Percentiles rank a stretch among this genome's conserved stretches.
Evolutionary conservation across 768 basidiomycete species (phyloP).

Genomic region (Lactarius sanguifluus): DNA sequence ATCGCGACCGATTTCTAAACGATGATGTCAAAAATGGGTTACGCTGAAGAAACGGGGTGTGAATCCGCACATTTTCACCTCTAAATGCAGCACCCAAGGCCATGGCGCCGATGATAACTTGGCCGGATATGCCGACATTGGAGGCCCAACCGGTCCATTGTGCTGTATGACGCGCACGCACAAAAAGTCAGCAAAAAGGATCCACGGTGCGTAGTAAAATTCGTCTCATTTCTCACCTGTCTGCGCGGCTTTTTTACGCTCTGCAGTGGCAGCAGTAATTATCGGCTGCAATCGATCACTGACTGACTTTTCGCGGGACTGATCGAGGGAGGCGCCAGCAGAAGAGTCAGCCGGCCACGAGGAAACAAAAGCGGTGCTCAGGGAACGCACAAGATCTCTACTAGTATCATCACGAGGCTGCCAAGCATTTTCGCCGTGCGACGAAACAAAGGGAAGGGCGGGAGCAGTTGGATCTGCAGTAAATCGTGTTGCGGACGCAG

Average conservation of each 20-base stretch:
- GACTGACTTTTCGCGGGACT: constrained; percentile 10
- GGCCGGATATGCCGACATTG: constrained; percentile 33
- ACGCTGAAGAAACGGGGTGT: neutral
- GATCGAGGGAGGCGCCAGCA: neutral
- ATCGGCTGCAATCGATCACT: constrained; percentile 6
- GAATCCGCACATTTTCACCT: constrained; percentile 27
- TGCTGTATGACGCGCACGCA: constrained; percentile 16
- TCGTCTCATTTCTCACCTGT: constrained; percentile 4
- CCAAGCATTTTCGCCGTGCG: constrained; percentile 11
- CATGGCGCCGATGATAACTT: constrained; percentile 34
- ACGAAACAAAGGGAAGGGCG: neutral
- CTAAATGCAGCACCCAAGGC: constrained; percentile 32
- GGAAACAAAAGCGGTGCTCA: neutral
- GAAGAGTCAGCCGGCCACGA: neutral
- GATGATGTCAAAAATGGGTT: neutral
- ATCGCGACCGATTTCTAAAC: constrained; percentile 40
- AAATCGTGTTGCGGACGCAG: neutral
- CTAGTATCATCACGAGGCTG: neutral
- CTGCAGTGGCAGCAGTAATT: neutral
- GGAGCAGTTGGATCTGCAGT: neutral
- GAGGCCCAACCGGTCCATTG: constrained; percentile 12
- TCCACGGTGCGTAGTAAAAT: neutral
- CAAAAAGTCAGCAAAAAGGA: neutral
- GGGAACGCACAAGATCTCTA: constrained; percentile 7
- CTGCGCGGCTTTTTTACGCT: neutral